Percentiles rank a stretch among this genome's conserved stretches.
Conservation (phyloP, 352 stramenopile species). For the Peronospora tabacina region DNA sequence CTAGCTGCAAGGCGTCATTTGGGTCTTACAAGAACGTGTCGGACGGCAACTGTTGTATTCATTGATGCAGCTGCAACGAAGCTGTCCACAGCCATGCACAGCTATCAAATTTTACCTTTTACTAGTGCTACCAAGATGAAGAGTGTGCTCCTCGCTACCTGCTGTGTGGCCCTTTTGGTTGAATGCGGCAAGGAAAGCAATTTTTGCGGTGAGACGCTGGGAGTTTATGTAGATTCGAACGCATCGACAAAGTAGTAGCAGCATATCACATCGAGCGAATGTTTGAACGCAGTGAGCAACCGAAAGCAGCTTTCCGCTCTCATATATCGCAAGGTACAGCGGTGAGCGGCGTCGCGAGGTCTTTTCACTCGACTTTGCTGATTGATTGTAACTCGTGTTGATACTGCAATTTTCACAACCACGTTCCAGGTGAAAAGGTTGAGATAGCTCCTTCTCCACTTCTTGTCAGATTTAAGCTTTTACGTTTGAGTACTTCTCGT, state of each 20-base stretch:
- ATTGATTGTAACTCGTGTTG: conserved; percentile 77
- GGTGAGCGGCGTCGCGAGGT: conserved; percentile 72
- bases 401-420: conserved; percentile 83
- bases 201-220: background rate
- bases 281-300: conserved; percentile 84
- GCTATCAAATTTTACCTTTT: conserved; percentile 78
- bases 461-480: conserved; percentile 49
- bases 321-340: conserved; percentile 81
- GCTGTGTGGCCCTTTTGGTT: conserved; percentile 27
- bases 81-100: conserved; percentile 73
- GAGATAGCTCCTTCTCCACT: conserved; percentile 59
- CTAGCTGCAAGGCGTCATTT: conserved; percentile 81
- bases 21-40: conserved; percentile 66
- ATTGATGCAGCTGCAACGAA: conserved; percentile 64
- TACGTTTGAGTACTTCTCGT: too few relatives aligned
- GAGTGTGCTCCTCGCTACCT: too few relatives aligned
- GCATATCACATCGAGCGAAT: conserved; percentile 90
- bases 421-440: conserved; percentile 54
- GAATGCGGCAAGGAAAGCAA: background rate
- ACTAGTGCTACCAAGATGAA: conserved; percentile 83
- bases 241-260: conserved; percentile 84
- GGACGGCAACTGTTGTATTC: conserved; percentile 78
- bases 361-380: conserved; percentile 81
- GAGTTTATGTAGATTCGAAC: conserved; percentile 59
- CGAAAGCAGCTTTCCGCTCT: conserved; percentile 87